Evolutionary conservation across 2,329 filamentous ascomycete genomes (phyloP), one percentile per base, ranked within the genome.

Genomic region (Cytospora paraplurivora): DNA sequence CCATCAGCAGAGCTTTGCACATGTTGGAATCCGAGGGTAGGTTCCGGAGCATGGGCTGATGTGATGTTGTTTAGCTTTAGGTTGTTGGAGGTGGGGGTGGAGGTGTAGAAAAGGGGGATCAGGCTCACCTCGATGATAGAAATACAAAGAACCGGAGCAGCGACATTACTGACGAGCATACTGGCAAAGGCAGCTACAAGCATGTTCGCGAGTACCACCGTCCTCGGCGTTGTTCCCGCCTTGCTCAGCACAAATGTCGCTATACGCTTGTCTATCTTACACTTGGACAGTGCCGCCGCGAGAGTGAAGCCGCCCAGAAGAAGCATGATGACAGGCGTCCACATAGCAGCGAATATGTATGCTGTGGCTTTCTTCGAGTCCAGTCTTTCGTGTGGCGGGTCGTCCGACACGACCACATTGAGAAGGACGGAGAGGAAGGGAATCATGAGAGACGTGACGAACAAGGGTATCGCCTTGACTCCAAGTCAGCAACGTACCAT

Each of bases 151-250:
- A 99, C 95, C 0, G 95, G 95, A 1, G 96, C 94, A 1, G 95
- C 95, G 34, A 99, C 96, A 70, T 99, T 99, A 78, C 93, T 97
- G 72, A 99, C 98, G 82, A 96, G 92, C 95, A 99, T 99, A 71
- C 93, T 97, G 10, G 96, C 90, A 75, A 99, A 96, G 72, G 95
- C 96, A 62, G 94, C 93, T 50, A 99, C 95, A 71, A 97, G 93
- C 95, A 99, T 99, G 78, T 94, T 97, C 60, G 94, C 95, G n/a
- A 99, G 78, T 5, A 99, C 82, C 4, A 99, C 95, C 2, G 91
- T 94, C 62, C 88, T 84, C 11, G 95, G 95, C 71, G 88, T 90
- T 4, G 95, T 97, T 7, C 95, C 95, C 10, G 95, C 95, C 79
- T 97, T 98, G 80, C 93, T 97, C 38, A 99, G 83, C 34, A 99